Base-by-base conservation (phyloP, 306 rosid genomes). In the Cucumis melo region DNA sequence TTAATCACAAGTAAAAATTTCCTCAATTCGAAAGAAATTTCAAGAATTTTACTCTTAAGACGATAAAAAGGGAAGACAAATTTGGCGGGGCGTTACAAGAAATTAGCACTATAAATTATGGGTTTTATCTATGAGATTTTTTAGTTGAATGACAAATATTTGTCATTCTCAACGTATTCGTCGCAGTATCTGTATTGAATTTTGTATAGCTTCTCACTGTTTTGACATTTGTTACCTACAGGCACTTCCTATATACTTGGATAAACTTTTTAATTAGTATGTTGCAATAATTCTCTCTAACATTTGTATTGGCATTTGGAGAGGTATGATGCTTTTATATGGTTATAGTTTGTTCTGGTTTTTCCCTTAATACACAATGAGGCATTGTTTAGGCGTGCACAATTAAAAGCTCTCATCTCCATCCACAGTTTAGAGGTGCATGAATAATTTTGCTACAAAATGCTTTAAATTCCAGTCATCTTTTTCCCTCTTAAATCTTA, bases 181-280 rank as follows among this genome's bases (percentile, higher is more conserved):
- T 41, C 24, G 42, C 16, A 6, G 56, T 39, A n/a, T 42, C 39
- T 20, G 41, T 24, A 34, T 54, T 73, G 24, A 51, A 51, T 55
- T 74, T 60, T 61, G 41, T 39, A 84, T 72, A 61, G 60, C 48
- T 81, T 48, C 42, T 39, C 73, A 38, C 42, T 34, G 53, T 39
- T 83, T 81, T 79, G 79, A 59, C 74, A 76, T 72, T 78, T 86
- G 72, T 58, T 64, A 82, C 86, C 42, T 79, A 82, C 91, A 94
- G 99, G 99, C 98, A 10, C 98, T 94, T 83, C 99, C 99, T 0
- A 73, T 92, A 79, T 92, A 90, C 84, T 86, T 94, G 80, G 99
- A 94, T 62, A 94, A 90, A 74, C 62, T 94, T 54, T 92, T 94
- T 92, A 92, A 92, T 88, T 96, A 84, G 84, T 90, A 81, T 84